These are phyloP conservation scores for Sporothrix pallida DNA, from an alignment of 2,329 filamentous ascomycete genomes.

Conservation along the genomic window DNA sequence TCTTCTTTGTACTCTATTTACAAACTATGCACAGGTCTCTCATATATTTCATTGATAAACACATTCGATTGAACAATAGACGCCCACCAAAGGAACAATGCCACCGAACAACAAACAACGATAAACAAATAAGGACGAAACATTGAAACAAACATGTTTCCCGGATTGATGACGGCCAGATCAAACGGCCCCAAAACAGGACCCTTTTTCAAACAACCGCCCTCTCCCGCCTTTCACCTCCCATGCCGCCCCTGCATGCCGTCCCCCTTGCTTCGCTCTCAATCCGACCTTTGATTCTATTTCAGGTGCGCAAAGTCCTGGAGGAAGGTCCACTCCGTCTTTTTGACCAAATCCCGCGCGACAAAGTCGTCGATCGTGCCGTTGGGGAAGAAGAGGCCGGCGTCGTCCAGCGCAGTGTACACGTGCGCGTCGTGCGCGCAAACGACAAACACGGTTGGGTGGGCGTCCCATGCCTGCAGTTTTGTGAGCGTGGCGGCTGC, in stretches of 20 bases:
- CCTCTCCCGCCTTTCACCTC: too few relatives aligned
- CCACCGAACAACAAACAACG: background rate
- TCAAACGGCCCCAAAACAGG: too few relatives aligned
- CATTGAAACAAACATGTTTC: too few relatives aligned
- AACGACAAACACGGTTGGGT: constrained; percentile 52
- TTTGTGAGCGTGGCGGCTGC: constrained; percentile 51
- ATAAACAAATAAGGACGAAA: too few relatives aligned
- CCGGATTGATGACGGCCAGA: too few relatives aligned
- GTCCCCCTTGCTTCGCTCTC: background rate
- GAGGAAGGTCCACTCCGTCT: constrained; percentile 57
- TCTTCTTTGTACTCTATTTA: background rate
- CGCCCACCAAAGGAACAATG: background rate
- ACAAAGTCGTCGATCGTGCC: constrained; percentile 53
- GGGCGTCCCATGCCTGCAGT: constrained; percentile 53
- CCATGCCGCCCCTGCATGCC: too few relatives aligned
- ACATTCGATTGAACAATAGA: background rate
- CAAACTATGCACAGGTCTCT: background rate
- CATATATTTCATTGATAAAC: background rate
- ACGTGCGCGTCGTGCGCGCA: constrained; percentile 56
- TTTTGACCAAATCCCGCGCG: constrained; percentile 53
- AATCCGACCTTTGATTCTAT: background rate
- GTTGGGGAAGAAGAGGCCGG: constrained; percentile 52
- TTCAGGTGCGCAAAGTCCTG: constrained; percentile 49
- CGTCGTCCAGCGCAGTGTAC: constrained; percentile 48
- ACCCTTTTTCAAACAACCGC: too few relatives aligned